Base-by-base conservation (phyloP, 1,284 basidiomycete species). In the Microbotryum silenes-acaulis region DNA sequence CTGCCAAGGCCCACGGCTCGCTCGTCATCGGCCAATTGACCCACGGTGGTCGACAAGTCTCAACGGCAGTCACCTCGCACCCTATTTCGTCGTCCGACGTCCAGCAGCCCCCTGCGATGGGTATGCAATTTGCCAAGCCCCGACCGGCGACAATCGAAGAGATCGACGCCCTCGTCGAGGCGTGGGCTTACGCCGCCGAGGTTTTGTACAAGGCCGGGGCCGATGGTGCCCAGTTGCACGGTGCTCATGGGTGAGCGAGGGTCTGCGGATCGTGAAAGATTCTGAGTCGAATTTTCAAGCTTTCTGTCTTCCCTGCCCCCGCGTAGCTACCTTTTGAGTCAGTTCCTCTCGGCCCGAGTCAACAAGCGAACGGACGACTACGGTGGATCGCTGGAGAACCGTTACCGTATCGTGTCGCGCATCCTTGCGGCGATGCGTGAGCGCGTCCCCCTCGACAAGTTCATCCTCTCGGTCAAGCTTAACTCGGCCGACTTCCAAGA, bases 391-490 rank as follows among this genome's bases (percentile, higher is more conserved):
- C 71, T 76, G n/a, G 75, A 77, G 66, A 77, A 78, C 71, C 73
- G 77, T 5, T 62, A 71, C n/a, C 69, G 76, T 12, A 75, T 79
- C 60, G 63, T 78, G 42, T 70, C 74, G 51, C 72, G 75, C 33
- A 74, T 76, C 45, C 62, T 77, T 49, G 72, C 72, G 18, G 77
- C 68, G 23, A 76, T 78, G 66, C 73, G 75, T 54, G 65, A 67
- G 31, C 71, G 71, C 12, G 74, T 78, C 7, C 73, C 65, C 42
- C 44, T 57, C 37, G 60, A 65, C 29, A 72, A 72, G 55, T 81
- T 82, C 70, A 68, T 80, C 44, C 70, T 81, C 42, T 76, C 75
- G 16, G 78, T 81, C 71, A 81, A 81, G 72, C 73, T 81, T 58
- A 80, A 80, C 68, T 76, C 75, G 23, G 69, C 73, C 29, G 77